Conservation (phyloP, 495 filamentous ascomycete species). For the Annulohypoxylon nitens region DNA sequence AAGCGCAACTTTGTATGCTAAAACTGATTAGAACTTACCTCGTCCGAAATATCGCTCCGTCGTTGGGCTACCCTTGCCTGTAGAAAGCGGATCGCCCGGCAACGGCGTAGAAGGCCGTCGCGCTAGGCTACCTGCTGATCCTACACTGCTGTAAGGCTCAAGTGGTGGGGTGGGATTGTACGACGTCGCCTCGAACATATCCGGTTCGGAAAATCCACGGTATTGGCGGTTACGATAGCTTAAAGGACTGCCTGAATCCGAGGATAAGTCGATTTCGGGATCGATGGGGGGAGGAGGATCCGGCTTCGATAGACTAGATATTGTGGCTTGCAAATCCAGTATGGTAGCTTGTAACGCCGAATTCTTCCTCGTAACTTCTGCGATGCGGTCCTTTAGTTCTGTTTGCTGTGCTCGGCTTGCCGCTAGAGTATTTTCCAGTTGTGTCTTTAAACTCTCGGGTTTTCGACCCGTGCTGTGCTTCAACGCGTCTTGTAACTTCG, state of each 20-base stretch:
- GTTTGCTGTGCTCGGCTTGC: conserved; percentile 57
- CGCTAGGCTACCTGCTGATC: conserved; percentile 21
- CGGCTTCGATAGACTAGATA: conserved; percentile 36
- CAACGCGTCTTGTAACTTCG: conserved; percentile 58
- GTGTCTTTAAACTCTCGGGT: conserved; percentile 50
- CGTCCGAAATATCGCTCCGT: conserved; percentile 60
- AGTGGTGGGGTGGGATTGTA: conserved; percentile 56
- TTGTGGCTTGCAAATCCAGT: conserved; percentile 53
- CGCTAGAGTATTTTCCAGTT: conserved; percentile 54
- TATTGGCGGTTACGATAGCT: conserved; percentile 43
- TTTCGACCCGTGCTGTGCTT: conserved; percentile 36
- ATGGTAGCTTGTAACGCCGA: conserved; percentile 54
- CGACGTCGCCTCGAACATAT: conserved; percentile 50
- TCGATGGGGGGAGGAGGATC: conserved; percentile 22
- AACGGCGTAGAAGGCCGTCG: conserved; percentile 52
- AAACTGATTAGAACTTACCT: conserved; percentile 50
- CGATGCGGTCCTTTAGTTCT: conserved; percentile 59
- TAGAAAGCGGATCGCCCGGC: conserved; percentile 39
- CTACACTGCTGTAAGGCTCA: conserved; percentile 42
- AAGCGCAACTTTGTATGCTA: conserved; percentile 24
- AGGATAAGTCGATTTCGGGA: conserved; percentile 41
- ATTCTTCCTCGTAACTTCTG: conserved; percentile 58
- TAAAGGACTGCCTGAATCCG: conserved; percentile 41
- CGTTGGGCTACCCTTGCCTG: conserved; percentile 56
- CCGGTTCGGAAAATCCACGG: conserved; percentile 55